Evolutionary conservation across 768 basidiomycete genomes (phyloP).

Genomic region (Lanmaoa rubissima): DNA sequence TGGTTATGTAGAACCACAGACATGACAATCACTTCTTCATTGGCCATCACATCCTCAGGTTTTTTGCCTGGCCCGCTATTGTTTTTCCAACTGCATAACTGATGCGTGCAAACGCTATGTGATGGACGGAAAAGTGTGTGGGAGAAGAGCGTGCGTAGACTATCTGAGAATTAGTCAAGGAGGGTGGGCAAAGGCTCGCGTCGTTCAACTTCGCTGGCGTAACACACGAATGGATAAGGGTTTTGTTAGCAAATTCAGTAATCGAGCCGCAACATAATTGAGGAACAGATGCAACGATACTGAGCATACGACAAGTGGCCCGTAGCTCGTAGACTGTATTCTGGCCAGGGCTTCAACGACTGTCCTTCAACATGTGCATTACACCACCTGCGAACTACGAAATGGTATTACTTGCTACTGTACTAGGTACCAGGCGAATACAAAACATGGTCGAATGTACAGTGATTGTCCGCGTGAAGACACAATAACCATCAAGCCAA

Average conservation of each 20-base stretch:
- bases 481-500: background rate
- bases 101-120: background rate
- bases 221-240: no score
- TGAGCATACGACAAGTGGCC: background rate
- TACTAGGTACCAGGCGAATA: slow-evolving; percentile 5
- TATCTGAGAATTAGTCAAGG: background rate
- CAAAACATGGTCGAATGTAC: slow-evolving; percentile 11
- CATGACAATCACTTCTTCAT: background rate
- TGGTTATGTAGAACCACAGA: slow-evolving; percentile 20
- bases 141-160: background rate
- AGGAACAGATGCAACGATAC: background rate
- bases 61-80: background rate
- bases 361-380: background rate
- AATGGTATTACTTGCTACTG: slow-evolving; percentile 6
- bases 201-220: no score
- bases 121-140: background rate
- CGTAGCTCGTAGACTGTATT: background rate
- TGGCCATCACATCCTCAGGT: background rate
- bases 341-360: background rate
- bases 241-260: background rate
- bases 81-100: background rate
- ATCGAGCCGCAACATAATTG: no score
- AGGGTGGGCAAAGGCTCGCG: no score
- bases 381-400: background rate
- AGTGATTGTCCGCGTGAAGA: slow-evolving; percentile 12